Percentiles rank a stretch among this genome's conserved stretches.
phyloP scores from a whole-genome alignment of 495 filamentous ascomycete genomes.

The Penicillium argentinense region DNA sequence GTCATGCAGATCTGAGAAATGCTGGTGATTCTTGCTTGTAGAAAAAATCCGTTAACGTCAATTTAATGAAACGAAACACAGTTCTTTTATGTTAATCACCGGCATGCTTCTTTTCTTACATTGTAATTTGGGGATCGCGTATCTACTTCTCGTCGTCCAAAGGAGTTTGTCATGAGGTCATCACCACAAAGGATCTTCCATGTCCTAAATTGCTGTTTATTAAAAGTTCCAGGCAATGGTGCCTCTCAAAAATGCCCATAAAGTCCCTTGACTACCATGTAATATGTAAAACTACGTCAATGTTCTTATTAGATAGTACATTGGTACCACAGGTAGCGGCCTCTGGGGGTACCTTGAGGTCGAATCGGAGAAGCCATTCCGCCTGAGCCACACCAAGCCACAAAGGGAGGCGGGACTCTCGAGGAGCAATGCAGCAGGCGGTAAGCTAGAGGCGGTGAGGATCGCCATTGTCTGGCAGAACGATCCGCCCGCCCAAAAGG shows the following conservation, averaged over 20 bases:
- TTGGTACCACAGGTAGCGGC: neutral
- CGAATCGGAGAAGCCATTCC: no score
- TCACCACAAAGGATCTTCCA: neutral
- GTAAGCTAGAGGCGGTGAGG: no score
- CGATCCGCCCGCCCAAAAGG: conserved; percentile 21
- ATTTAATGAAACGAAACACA: conserved; percentile 31
- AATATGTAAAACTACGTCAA: no score
- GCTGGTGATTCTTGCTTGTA: conserved; percentile 4
- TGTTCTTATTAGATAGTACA: no score
- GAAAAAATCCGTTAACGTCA: conserved; percentile 33
- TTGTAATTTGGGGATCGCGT: neutral
- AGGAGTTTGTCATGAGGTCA: neutral
- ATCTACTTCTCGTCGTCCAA: neutral
- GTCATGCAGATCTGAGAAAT: conserved; percentile 8
- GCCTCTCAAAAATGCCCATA: conserved; percentile 2
- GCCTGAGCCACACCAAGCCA: neutral
- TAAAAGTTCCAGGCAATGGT: neutral
- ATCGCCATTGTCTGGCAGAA: conserved; percentile 21
- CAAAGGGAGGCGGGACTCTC: neutral
- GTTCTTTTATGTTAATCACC: conserved; percentile 21
- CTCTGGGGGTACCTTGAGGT: no score
- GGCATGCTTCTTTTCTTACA: neutral
- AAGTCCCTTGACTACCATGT: no score
- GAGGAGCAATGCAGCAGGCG: no score
- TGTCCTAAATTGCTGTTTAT: no score